These are phyloP conservation scores for Psilocybe tampanensis DNA, from an alignment of 768 basidiomycete genomes.

Conservation along the genomic window DNA sequence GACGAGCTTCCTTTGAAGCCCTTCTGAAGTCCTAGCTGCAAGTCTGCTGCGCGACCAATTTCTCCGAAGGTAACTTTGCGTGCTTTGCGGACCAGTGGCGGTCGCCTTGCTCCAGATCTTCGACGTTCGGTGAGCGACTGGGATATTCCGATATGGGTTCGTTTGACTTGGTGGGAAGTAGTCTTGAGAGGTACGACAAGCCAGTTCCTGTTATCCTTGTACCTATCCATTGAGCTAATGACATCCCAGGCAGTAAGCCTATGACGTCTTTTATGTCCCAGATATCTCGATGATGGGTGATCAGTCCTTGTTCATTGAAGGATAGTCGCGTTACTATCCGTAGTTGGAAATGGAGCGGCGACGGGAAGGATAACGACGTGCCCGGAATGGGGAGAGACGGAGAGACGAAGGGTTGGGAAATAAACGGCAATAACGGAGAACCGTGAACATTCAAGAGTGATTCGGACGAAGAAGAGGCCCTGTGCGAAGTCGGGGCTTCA, in stretches of 20 bases:
- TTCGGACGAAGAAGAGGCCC: slow-evolving; percentile 34
- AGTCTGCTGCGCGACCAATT: slow-evolving; percentile 4
- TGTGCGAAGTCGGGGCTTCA: slow-evolving; percentile 38
- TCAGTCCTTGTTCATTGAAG: slow-evolving; percentile 82
- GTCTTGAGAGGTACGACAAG: slow-evolving; percentile 44
- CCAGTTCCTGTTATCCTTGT: slow-evolving; percentile 63
- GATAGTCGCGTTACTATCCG: slow-evolving; percentile 71
- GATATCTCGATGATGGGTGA: slow-evolving; percentile 78
- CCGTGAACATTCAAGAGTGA: slow-evolving; percentile 38
- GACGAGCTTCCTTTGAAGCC: neutral
- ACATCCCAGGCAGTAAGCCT: slow-evolving; percentile 70
- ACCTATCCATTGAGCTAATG: slow-evolving; percentile 68
- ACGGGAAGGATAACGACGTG: slow-evolving; percentile 59
- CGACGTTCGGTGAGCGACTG: slow-evolving; percentile 13
- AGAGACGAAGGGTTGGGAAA: slow-evolving; percentile 34
- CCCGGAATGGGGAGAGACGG: slow-evolving; percentile 61
- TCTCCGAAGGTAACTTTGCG: neutral
- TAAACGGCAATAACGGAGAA: slow-evolving; percentile 29
- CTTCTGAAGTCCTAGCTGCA: neutral
- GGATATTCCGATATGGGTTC: slow-evolving; percentile 11
- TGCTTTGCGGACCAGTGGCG: slow-evolving; percentile 1
- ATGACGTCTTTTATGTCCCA: slow-evolving; percentile 83
- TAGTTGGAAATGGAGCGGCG: slow-evolving; percentile 74
- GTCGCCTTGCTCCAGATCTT: slow-evolving; percentile 23
- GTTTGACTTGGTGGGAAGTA: slow-evolving; percentile 28